These are phyloP conservation scores for Gynostemma pentaphyllum DNA, from an alignment of 306 rosid genomes.

Conservation along the genomic window DNA sequence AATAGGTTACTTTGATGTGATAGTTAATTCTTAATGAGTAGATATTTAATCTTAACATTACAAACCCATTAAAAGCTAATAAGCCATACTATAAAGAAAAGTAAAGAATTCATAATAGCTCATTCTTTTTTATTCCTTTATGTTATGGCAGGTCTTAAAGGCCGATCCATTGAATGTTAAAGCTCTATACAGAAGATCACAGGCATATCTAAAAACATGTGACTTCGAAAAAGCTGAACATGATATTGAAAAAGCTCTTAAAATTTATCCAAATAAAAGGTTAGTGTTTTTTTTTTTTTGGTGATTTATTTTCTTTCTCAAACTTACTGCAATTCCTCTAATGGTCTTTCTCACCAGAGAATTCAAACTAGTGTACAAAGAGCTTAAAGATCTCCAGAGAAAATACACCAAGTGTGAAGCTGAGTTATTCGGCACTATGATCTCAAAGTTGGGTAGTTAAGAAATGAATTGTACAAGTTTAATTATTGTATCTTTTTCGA, in stretches of 20 bases:
- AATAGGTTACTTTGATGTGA: too few species aligned
- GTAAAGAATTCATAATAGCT: too few species aligned
- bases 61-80: too few species aligned
- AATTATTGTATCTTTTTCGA: too few species aligned
- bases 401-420: constrained; percentile 37
- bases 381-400: constrained; percentile 39
- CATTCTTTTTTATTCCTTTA: not conserved
- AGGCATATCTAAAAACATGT: constrained; percentile 39
- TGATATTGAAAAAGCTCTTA: constrained; percentile 41
- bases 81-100: too few species aligned
- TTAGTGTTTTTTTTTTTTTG: constrained; percentile 13
- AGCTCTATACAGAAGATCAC: constrained; percentile 63
- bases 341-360: constrained; percentile 28
- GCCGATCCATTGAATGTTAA: constrained; percentile 40
- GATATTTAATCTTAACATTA: too few species aligned
- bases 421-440: constrained; percentile 44
- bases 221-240: constrained; percentile 52
- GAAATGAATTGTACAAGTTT: too few species aligned
- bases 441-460: constrained; percentile 47
- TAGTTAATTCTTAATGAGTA: too few species aligned
- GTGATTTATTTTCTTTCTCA: too few species aligned
- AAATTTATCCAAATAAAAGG: constrained; percentile 56
- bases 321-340: too few species aligned
- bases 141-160: constrained; percentile 32
- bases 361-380: constrained; percentile 36